phyloP scores from a whole-genome alignment of 192 early-diverging fungal genomes.

The Coemansia furcata region DNA sequence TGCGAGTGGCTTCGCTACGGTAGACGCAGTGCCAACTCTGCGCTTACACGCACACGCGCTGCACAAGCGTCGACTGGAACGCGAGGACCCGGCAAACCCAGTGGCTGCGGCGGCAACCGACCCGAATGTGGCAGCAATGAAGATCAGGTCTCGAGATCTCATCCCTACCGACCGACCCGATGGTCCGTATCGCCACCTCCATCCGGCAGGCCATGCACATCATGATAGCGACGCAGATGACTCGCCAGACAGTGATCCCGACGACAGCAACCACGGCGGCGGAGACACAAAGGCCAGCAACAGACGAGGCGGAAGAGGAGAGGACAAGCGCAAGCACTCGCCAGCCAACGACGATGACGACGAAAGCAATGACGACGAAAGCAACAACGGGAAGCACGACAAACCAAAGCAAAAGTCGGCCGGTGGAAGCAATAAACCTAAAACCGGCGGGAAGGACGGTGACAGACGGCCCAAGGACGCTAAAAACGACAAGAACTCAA shows the following conservation, averaged over 20 bases:
- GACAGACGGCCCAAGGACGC: constrained; percentile 9
- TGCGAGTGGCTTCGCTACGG: neutral
- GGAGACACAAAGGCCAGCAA: constrained; percentile 3
- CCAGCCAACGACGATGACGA: constrained; percentile 10
- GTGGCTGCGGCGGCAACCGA: constrained; percentile 50
- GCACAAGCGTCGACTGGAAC: constrained; percentile 20
- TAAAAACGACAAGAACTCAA: constrained; percentile 9
- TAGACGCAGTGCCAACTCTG: neutral
- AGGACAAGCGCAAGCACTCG: constrained; percentile 8
- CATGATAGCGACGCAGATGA: constrained; percentile 9
- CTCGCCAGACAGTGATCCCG: neutral
- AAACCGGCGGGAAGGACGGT: constrained; percentile 11
- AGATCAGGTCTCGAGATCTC: constrained; percentile 42
- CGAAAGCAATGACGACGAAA: neutral
- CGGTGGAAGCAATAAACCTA: constrained; percentile 4
- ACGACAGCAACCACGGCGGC: neutral
- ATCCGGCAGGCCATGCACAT: constrained; percentile 3
- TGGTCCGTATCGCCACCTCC: constrained; percentile 11
- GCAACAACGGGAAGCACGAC: neutral
- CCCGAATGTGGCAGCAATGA: constrained; percentile 47
- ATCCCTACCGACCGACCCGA: constrained; percentile 40
- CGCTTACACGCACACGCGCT: constrained; percentile 2
- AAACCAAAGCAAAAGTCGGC: neutral
- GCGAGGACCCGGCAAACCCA: constrained; percentile 43
- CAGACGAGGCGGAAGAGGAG: constrained; percentile 3